Evolutionary conservation across 495 filamentous ascomycete genomes (phyloP).

Genomic region (Aspergillus mulundensis): DNA sequence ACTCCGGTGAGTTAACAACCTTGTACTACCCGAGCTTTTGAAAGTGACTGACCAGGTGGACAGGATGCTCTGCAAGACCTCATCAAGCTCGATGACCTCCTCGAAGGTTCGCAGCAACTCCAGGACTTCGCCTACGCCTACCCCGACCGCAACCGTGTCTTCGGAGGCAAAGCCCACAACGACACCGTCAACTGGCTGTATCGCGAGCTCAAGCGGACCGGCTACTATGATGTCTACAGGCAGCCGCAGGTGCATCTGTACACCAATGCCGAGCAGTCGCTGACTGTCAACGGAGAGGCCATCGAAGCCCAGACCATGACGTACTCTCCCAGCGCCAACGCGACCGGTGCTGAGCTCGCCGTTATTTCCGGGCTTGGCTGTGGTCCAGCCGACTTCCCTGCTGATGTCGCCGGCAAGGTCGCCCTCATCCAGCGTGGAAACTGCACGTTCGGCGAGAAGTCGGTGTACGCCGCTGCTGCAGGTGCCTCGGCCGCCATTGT

Average conservation of each 20-base stretch:
- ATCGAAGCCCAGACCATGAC: slow-evolving; percentile 32
- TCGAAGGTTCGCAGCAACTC: slow-evolving; percentile 35
- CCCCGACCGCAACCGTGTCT: slow-evolving; percentile 51
- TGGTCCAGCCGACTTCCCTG: slow-evolving; percentile 51
- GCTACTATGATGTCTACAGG: slow-evolving; percentile 58
- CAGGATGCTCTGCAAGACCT: neutral
- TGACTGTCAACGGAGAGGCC: slow-evolving; percentile 27
- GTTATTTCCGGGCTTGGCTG: slow-evolving; percentile 56
- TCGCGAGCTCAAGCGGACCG: slow-evolving; percentile 41
- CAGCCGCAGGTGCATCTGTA: slow-evolving; percentile 51
- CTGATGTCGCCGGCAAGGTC: slow-evolving; percentile 49
- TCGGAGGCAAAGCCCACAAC: slow-evolving; percentile 59
- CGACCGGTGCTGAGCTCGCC: slow-evolving; percentile 37
- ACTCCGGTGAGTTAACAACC: neutral
- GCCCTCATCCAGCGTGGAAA: slow-evolving; percentile 60
- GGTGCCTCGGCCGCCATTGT: slow-evolving; percentile 57
- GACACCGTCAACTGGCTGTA: slow-evolving; percentile 61
- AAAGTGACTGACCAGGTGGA: neutral
- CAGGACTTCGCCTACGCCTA: slow-evolving; percentile 45
- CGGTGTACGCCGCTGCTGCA: slow-evolving; percentile 53
- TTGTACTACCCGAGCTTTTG: neutral
- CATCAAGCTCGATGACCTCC: slow-evolving; percentile 25
- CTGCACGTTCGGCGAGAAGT: slow-evolving; percentile 60
- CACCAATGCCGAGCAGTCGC: slow-evolving; percentile 24
- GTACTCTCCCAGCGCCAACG: slow-evolving; percentile 47